Percentiles rank a stretch among this genome's conserved stretches.
Conservation (phyloP, 495 filamentous ascomycete species). For the Podospora pseudopauciseta region DNA sequence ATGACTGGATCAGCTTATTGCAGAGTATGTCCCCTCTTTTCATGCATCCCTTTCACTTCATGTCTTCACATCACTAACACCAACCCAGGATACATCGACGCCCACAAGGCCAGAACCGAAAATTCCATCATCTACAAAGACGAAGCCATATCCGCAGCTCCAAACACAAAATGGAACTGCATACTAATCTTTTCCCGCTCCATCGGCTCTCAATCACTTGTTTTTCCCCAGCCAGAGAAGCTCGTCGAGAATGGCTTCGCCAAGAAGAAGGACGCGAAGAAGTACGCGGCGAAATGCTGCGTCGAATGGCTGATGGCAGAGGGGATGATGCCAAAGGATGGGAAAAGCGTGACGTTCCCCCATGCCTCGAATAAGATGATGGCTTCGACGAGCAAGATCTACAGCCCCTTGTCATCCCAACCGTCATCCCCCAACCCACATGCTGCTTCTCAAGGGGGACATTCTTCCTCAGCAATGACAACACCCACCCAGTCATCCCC, state of each 20-base stretch:
- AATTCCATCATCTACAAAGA: constrained; percentile 9
- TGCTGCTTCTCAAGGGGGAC: too few relatives aligned
- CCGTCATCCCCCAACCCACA: not conserved
- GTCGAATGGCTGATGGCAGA: constrained; percentile 36
- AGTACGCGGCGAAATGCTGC: constrained; percentile 44
- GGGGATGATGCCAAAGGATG: constrained; percentile 23
- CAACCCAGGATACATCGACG: constrained; percentile 20
- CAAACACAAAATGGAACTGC: constrained; percentile 22
- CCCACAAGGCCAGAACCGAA: constrained; percentile 12
- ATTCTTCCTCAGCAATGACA: not conserved
- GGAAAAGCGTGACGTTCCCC: constrained; percentile 18
- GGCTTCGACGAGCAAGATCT: not conserved
- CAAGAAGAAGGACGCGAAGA: constrained; percentile 44
- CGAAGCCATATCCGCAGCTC: not conserved
- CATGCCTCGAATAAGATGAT: constrained; percentile 1
- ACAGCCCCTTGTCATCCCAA: not conserved
- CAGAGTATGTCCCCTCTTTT: constrained; percentile 24
- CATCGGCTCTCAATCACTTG: too few relatives aligned
- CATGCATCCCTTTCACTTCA: not conserved
- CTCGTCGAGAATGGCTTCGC: constrained; percentile 25
- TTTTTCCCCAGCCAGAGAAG: not conserved
- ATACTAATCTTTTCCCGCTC: not conserved
- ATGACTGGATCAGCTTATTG: constrained; percentile 40
- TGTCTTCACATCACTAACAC: not conserved
- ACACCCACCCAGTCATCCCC: not conserved